A percentile compares a stretch with the other conserved stretches of the same genome.
These are phyloP conservation scores for Phylloporus arenicola DNA, from an alignment of 768 basidiomycete species.

Conservation along the genomic window DNA sequence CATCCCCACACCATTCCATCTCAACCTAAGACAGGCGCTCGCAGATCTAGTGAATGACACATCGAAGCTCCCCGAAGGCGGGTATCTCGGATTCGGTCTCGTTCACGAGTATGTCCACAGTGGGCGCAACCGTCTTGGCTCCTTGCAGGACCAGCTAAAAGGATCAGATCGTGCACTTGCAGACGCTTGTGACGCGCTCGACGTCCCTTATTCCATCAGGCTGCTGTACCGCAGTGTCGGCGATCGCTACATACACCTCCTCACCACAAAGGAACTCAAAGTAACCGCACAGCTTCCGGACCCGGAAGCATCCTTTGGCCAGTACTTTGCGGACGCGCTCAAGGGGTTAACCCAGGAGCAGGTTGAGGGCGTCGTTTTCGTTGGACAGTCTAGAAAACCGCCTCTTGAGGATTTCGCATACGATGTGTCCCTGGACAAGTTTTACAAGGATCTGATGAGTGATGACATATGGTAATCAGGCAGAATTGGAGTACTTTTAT, in stretches of 20 bases:
- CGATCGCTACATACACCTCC: neutral
- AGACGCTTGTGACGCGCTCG: slow-evolving; percentile 4
- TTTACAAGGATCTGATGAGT: slow-evolving; percentile 1
- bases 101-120: slow-evolving; percentile 8
- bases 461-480: slow-evolving; percentile 1
- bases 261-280: neutral
- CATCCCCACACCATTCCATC: neutral
- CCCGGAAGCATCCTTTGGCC: fast-evolving
- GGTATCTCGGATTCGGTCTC: slow-evolving; percentile 11
- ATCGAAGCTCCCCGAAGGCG: slow-evolving; percentile 1
- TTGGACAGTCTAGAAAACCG: neutral
- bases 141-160: slow-evolving; percentile 7
- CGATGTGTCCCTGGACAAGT: neutral
- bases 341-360: neutral
- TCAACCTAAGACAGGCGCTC: neutral
- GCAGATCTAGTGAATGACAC: neutral
- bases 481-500: slow-evolving; percentile 4
- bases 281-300: neutral
- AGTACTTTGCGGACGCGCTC: neutral
- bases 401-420: neutral
- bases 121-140: neutral
- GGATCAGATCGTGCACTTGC: slow-evolving; percentile 9
- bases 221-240: neutral
- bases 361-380: slow-evolving; percentile 3
- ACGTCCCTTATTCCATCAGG: slow-evolving; percentile 1